Conservation (phyloP, 306 rosid species). For the Prunus dulcis region DNA sequence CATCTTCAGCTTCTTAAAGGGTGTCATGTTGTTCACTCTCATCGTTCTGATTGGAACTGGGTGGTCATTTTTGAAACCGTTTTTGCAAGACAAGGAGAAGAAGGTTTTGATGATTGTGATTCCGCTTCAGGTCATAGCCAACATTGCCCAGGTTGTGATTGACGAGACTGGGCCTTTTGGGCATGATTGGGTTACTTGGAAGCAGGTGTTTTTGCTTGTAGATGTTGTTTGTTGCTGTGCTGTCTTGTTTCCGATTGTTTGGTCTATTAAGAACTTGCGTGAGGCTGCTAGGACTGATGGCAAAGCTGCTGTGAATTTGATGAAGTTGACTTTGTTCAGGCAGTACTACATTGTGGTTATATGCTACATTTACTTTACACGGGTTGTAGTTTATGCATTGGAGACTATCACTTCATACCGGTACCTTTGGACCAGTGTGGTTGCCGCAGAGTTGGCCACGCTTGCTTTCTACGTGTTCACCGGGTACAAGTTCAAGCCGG, state of each 20-base stretch:
- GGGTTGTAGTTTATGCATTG: slow-evolving; percentile 90
- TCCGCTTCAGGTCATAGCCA: slow-evolving; percentile 84
- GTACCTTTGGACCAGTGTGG: slow-evolving; percentile 92
- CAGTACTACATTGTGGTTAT: slow-evolving; percentile 90
- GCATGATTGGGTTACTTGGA: slow-evolving; percentile 84
- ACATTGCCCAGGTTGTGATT: slow-evolving; percentile 79
- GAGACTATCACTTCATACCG: slow-evolving; percentile 87
- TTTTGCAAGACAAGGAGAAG: slow-evolving; percentile 87
- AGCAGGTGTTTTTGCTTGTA: slow-evolving; percentile 80
- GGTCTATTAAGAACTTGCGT: slow-evolving; percentile 94
- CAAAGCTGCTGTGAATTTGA: slow-evolving; percentile 90
- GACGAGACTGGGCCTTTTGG: slow-evolving; percentile 87
- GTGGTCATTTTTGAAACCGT: slow-evolving; percentile 91
- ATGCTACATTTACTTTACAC: slow-evolving; percentile 87
- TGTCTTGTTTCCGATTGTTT: slow-evolving; percentile 85
- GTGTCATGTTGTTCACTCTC: slow-evolving; percentile 72
- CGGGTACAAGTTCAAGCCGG: slow-evolving; percentile 87
- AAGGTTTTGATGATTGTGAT: slow-evolving; percentile 92
- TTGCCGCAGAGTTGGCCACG: slow-evolving; percentile 81
- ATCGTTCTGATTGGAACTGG: slow-evolving; percentile 93
- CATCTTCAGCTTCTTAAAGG: slow-evolving; percentile 84
- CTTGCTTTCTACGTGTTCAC: slow-evolving; percentile 82
- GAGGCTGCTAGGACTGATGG: slow-evolving; percentile 95
- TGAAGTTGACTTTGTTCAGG: slow-evolving; percentile 86
- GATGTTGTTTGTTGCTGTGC: slow-evolving; percentile 96